Evolutionary conservation across 148 eudicot genomes (phyloP).

Genomic region (Amaranthus hypochondriacus): DNA sequence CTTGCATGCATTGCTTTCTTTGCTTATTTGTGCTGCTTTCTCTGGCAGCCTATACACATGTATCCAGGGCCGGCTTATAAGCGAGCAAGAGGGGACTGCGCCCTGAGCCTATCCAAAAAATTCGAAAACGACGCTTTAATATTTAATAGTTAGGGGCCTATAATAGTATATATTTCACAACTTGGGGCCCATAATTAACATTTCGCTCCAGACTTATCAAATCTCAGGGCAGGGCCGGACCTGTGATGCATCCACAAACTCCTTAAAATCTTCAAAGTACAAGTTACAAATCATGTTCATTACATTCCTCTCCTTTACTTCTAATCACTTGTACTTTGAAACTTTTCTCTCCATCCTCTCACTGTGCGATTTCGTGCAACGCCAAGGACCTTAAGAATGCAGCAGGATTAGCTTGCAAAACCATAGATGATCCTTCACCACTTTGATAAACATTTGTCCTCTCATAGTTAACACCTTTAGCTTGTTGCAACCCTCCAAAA

Average conservation of each 20-base stretch:
- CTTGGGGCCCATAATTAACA: too few relatives aligned
- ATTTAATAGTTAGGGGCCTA: too few relatives aligned
- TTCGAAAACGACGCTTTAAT: too few relatives aligned
- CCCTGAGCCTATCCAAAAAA: too few relatives aligned
- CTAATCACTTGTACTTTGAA: too few relatives aligned
- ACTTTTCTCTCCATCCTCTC: not conserved
- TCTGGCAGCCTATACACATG: not conserved
- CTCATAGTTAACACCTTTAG: slow-evolving; percentile 20
- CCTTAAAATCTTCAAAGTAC: not conserved
- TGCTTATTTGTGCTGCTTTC: slow-evolving; percentile 14
- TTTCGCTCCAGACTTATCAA: too few relatives aligned
- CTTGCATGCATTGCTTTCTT: not conserved
- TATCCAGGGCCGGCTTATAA: too few relatives aligned
- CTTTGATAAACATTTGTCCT: not conserved
- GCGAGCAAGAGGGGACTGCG: too few relatives aligned
- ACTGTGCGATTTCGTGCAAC: slow-evolving; percentile 52
- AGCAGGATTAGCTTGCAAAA: slow-evolving; percentile 73
- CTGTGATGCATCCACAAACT: not conserved
- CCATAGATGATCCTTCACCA: slow-evolving; percentile 27
- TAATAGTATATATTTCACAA: too few relatives aligned
- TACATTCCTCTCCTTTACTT: not conserved
- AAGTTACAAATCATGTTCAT: not conserved
- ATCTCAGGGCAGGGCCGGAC: too few relatives aligned
- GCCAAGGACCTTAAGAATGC: slow-evolving; percentile 64
- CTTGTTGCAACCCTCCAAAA: slow-evolving; percentile 33